These are phyloP conservation scores for Aspergillus hancockii DNA, from an alignment of 495 filamentous ascomycete genomes.

Conservation along the genomic window DNA sequence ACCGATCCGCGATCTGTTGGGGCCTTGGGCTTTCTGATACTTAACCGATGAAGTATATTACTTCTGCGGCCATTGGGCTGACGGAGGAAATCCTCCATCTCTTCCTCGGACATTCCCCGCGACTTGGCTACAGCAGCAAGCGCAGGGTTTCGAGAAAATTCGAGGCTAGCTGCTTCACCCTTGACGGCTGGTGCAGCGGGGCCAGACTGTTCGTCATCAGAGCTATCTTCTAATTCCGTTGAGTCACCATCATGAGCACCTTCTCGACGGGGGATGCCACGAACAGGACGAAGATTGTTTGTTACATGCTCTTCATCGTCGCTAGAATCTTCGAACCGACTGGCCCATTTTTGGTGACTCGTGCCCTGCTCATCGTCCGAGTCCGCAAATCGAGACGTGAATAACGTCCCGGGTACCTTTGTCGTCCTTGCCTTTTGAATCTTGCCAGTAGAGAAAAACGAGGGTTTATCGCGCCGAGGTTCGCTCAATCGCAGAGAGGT, in stretches of 20 bases:
- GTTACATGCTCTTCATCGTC: constrained; percentile 60
- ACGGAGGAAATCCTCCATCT: constrained; percentile 42
- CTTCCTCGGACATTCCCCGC: constrained; percentile 43
- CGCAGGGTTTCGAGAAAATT: constrained; percentile 29
- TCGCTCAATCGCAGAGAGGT: constrained; percentile 50
- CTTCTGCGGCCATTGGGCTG: constrained; percentile 39
- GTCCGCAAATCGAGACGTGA: constrained; percentile 56
- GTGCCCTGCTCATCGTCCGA: constrained; percentile 71
- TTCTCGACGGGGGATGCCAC: constrained; percentile 61
- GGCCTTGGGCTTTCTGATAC: constrained; percentile 39
- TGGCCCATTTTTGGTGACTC: constrained; percentile 50
- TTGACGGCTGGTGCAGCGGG: constrained; percentile 4
- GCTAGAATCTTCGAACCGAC: constrained; percentile 81
- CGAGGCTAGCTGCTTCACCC: constrained; percentile 16
- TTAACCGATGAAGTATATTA: constrained; percentile 44
- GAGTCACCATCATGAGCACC: constrained; percentile 61
- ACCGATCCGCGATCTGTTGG: constrained; percentile 32
- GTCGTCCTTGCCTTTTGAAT: constrained; percentile 36
- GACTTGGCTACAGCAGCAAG: constrained; percentile 43
- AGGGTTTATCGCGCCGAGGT: constrained; percentile 37
- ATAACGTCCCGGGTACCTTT: constrained; percentile 22
- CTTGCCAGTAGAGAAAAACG: constrained; percentile 51
- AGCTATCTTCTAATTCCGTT: constrained; percentile 68
- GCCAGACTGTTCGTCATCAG: constrained; percentile 39
- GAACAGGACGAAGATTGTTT: constrained; percentile 55